A percentile compares a stretch with the other conserved stretches of the same genome.
Evolutionary conservation across 2,329 filamentous ascomycete species (phyloP).

Genomic region (Colletotrichum sidae): DNA sequence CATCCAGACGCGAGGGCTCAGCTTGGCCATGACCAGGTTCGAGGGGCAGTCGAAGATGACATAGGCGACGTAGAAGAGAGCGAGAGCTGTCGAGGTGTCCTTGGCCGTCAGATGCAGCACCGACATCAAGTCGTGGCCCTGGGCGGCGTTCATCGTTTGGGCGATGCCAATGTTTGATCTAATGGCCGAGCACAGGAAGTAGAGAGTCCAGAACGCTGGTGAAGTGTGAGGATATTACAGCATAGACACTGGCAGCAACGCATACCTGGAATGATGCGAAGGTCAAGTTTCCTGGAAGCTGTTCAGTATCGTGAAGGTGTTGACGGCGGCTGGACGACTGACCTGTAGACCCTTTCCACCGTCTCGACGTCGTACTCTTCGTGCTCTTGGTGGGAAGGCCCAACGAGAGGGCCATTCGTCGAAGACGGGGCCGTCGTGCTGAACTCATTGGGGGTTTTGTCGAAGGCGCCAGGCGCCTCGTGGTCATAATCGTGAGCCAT

Average conservation of each 20-base stretch:
- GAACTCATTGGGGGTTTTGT: slow-evolving; percentile 42
- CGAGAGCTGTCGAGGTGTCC: slow-evolving; percentile 85
- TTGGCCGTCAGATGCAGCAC: slow-evolving; percentile 77
- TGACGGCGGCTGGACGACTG: slow-evolving; percentile 10
- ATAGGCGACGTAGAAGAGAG: slow-evolving; percentile 93
- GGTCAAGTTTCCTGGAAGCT: slow-evolving; percentile 62
- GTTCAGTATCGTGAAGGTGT: slow-evolving; percentile 1
- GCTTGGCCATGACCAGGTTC: slow-evolving; percentile 86
- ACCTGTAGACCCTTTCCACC: slow-evolving; percentile 66
- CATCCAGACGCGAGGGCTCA: slow-evolving; percentile 92
- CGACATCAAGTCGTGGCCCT: slow-evolving; percentile 79
- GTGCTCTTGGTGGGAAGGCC: slow-evolving; percentile 36
- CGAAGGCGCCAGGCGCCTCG: slow-evolving; percentile 47
- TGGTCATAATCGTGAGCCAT: slow-evolving; percentile 53
- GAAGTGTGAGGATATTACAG: background rate
- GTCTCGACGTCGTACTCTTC: slow-evolving; percentile 61
- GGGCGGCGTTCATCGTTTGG: slow-evolving; percentile 87
- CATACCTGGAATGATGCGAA: slow-evolving; percentile 68
- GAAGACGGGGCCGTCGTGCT: slow-evolving; percentile 23
- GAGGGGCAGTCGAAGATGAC: slow-evolving; percentile 90
- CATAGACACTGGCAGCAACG: background rate
- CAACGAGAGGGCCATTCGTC: slow-evolving; percentile 1
- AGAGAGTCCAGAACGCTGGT: slow-evolving; percentile 85
- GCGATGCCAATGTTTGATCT: slow-evolving; percentile 91
- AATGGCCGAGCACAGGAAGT: slow-evolving; percentile 93